Evolutionary conservation across 805 yeast species (phyloP), one percentile per base, ranked within the genome.

Genomic region (Hyphopichia homilentoma): DNA sequence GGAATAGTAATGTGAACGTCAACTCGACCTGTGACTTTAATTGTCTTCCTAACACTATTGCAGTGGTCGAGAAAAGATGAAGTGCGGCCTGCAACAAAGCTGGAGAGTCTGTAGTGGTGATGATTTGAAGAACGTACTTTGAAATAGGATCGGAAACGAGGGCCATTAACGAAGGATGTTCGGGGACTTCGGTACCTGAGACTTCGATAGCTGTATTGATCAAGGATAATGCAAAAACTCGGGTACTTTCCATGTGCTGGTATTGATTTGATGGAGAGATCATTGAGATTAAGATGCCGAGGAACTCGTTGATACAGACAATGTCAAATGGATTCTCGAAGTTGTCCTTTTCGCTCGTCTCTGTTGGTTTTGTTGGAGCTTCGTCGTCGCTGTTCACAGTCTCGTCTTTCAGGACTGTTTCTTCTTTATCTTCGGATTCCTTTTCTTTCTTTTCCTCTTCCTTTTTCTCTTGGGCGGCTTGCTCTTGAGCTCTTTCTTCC

Each of bases 221-320:
- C 25, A 90, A 70, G 18, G 81, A 73, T 22, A 93, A 60, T 0
- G 96, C 93, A 61, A 90, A 78, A 9, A 85, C 81, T 35, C 95
- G 75, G 0, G 96, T 81, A 17, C 86, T 73, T 54, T 90, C 96
- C 40, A 90, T 84, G 48, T 87, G 93, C 47, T 84, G 87, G 47
- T 77, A 76, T 50, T 83, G 86, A 47, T 86, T 84, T 21, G 81
- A 77, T 0, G 96, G 94, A 7, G 93, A 79, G 21, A 89, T 69
- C 57, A 89, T 77, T 1, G 93, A 82, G 9, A 87, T 74, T 25
- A 90, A 68, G 22, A 86, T 79, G 8, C 81, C 79, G 43, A 88
- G 57, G 44, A 81, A 83, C 47, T 86, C 95, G 44, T 81, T 77
- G 43, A 86, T 76, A 28, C 93, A 81, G 8, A 79, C 71, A 6